These are phyloP conservation scores for Globisporangium paroecandrum DNA, from an alignment of 352 stramenopile species.

Conservation along the genomic window DNA sequence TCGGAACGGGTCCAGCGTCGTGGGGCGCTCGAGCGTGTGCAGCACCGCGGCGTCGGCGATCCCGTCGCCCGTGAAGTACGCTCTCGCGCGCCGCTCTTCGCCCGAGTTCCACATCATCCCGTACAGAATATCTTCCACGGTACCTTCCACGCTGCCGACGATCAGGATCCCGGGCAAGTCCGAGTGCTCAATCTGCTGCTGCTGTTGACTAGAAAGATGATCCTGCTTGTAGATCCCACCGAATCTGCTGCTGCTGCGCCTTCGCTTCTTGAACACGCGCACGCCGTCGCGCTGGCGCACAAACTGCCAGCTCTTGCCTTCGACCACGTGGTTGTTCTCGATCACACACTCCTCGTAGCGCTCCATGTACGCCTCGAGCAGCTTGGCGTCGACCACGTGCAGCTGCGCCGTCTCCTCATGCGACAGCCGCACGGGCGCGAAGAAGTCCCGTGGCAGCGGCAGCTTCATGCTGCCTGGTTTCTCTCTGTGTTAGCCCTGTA, in stretches of 20 bases:
- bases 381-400: conserved; percentile 36
- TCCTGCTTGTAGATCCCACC: conserved; percentile 6
- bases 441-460: conserved; percentile 44
- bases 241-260: background rate
- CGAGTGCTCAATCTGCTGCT: conserved; percentile 14
- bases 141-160: conserved; percentile 35
- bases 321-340: conserved; percentile 18
- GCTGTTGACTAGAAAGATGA: conserved; percentile 10
- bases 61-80: conserved; percentile 38
- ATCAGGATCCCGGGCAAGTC: conserved; percentile 33
- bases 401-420: conserved; percentile 37
- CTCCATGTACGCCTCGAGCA: conserved; percentile 47
- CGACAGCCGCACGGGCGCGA: conserved; percentile 46
- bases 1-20: conserved; percentile 30
- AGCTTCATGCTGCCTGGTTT: conserved; percentile 29
- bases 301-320: conserved; percentile 35
- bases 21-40: conserved; percentile 31
- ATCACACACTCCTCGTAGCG: conserved; percentile 45
- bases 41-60: conserved; percentile 42
- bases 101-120: conserved; percentile 38
- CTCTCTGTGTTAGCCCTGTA: background rate
- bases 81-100: conserved; percentile 26
- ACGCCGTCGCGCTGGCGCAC: conserved; percentile 46
- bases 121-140: conserved; percentile 44
- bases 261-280: conserved; percentile 41